Evolutionary conservation across 495 filamentous ascomycete genomes (phyloP).

Genomic region (Trypethelium eluteriae): DNA sequence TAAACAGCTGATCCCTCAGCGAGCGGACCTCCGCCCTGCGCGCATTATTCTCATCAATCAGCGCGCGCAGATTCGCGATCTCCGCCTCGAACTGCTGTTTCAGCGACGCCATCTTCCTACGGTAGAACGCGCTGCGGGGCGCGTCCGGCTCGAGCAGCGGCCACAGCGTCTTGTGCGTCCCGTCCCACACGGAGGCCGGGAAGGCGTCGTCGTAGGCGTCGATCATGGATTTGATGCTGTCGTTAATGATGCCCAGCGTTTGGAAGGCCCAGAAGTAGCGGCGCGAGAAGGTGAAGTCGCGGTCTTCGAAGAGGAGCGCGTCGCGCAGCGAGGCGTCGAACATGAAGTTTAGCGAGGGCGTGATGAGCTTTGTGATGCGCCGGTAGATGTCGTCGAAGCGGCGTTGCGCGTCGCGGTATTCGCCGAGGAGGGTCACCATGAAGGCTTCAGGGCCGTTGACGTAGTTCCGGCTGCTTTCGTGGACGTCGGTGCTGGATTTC

Average conservation of each 20-base stretch:
- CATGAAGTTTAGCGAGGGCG: constrained; percentile 49
- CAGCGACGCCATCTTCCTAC: constrained; percentile 20
- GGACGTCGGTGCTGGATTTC: constrained; percentile 41
- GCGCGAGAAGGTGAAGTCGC: constrained; percentile 46
- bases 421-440: constrained; percentile 41
- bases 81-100: constrained; percentile 26
- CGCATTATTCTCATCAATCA: constrained; percentile 27
- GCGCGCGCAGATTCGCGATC: constrained; percentile 24
- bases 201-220: constrained; percentile 44
- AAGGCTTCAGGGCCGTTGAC: constrained; percentile 50
- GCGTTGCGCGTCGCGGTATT: constrained; percentile 47
- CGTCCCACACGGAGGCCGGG: constrained; percentile 46
- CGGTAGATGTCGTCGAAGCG: constrained; percentile 42
- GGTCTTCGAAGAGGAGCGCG: constrained; percentile 50
- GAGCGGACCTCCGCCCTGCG: constrained; percentile 32
- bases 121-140: constrained; percentile 24
- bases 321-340: constrained; percentile 45
- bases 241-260: constrained; percentile 48
- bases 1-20: constrained; percentile 40
- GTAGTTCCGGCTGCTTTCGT: constrained; percentile 42
- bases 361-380: constrained; percentile 43
- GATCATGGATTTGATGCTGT: constrained; percentile 47
- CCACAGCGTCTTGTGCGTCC: constrained; percentile 42
- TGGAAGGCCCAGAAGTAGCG: constrained; percentile 54
- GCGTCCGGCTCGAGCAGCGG: constrained; percentile 29